These are phyloP conservation scores for Candida tibetensis DNA, from an alignment of 805 yeast species.

Conservation along the genomic window DNA sequence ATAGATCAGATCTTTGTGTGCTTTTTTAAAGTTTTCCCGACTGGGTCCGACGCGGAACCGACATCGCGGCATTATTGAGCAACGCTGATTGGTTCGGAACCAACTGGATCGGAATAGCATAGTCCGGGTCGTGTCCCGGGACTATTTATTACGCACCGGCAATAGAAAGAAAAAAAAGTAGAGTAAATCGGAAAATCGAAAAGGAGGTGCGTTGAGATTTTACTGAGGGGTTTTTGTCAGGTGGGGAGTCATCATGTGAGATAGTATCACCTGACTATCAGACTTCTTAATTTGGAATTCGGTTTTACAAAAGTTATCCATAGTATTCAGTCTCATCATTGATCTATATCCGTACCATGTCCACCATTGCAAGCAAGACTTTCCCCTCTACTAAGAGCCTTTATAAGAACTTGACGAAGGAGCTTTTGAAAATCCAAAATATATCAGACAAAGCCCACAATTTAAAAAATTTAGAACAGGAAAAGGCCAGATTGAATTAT, in stretches of 20 bases:
- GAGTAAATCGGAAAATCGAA: too few species aligned
- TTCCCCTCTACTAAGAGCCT: slow-evolving; percentile 13
- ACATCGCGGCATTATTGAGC: not conserved
- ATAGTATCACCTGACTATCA: too few species aligned
- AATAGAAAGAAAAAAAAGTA: too few species aligned
- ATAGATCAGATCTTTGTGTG: not conserved
- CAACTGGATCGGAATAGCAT: not conserved
- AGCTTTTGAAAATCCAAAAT: slow-evolving; percentile 37
- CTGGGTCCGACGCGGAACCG: not conserved
- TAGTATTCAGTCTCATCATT: too few species aligned
- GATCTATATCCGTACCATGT: too few species aligned
- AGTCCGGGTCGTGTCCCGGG: not conserved
- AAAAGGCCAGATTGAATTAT: slow-evolving; percentile 47
- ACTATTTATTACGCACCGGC: too few species aligned
- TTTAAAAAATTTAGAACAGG: slow-evolving; percentile 41
- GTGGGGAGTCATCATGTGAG: too few species aligned
- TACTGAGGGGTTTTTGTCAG: too few species aligned
- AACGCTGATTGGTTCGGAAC: not conserved
- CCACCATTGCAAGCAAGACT: slow-evolving; percentile 6
- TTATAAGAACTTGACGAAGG: slow-evolving; percentile 31
- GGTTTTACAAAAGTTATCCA: too few species aligned
- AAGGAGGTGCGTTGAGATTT: too few species aligned
- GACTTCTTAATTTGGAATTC: too few species aligned
- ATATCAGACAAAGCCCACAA: slow-evolving; percentile 37
- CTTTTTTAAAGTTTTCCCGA: not conserved